Percentiles rank a stretch among this genome's conserved stretches.
Evolutionary conservation across 169 alveolate genomes (phyloP).

Genomic region (Plasmodium coatneyi): DNA sequence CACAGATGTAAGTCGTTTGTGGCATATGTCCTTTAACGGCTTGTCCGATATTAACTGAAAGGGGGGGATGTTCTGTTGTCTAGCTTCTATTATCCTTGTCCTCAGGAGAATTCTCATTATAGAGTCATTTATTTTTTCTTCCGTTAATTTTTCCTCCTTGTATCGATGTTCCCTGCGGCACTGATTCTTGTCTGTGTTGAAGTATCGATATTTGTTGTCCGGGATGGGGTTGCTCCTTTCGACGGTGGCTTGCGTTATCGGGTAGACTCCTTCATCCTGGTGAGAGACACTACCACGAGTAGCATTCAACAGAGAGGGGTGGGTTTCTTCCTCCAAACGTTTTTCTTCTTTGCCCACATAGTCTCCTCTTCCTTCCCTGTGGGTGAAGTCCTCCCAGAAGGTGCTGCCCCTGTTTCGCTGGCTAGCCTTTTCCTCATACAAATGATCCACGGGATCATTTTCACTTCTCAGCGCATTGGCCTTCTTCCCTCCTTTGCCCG

Average conservation of each 20-base stretch:
- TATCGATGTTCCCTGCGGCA: slow-evolving; percentile 7
- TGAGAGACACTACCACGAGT: neutral
- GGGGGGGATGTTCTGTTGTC: slow-evolving; percentile 74
- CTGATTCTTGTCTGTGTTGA: slow-evolving; percentile 13
- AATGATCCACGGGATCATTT: neutral
- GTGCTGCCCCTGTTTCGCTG: neutral
- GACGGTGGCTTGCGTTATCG: neutral
- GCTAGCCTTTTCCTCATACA: neutral
- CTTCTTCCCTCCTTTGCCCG: slow-evolving; percentile 13
- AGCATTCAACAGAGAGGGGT: neutral
- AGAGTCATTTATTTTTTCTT: slow-evolving; percentile 51
- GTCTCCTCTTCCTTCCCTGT: neutral
- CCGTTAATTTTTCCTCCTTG: slow-evolving; percentile 31
- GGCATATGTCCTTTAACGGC: slow-evolving; percentile 71
- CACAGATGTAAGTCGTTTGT: slow-evolving; percentile 48
- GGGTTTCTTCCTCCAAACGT: neutral
- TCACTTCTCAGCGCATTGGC: neutral
- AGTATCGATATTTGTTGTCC: slow-evolving; percentile 34
- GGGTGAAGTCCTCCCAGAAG: neutral
- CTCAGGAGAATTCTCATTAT: slow-evolving; percentile 52
- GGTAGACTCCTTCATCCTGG: neutral
- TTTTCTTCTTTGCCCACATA: neutral
- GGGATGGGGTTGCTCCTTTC: neutral
- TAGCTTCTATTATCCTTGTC: slow-evolving; percentile 74
- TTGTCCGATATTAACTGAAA: slow-evolving; percentile 72